Conservation (phyloP, 2,329 filamentous ascomycete genomes). For the Clarireedia sp. region DNA sequence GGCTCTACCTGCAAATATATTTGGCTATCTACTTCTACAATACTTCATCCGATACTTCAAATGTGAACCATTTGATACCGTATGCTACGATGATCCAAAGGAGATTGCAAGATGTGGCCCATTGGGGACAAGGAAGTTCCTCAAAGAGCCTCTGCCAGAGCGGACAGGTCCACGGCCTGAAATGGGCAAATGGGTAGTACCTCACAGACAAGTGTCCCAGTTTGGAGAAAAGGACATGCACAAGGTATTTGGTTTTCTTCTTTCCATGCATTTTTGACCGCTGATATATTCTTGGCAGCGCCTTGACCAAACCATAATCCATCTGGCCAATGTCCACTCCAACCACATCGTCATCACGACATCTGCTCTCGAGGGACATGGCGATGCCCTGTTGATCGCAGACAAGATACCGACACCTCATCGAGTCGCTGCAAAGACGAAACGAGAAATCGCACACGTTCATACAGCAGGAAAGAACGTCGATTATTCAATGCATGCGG, state of each 20-base stretch:
- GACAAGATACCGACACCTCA: slow-evolving; percentile 17
- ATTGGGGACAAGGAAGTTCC: slow-evolving; percentile 11
- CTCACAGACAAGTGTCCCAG: slow-evolving; percentile 18
- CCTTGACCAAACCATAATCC: not conserved
- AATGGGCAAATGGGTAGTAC: slow-evolving; percentile 20
- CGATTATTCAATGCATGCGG: slow-evolving; percentile 21
- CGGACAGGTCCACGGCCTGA: slow-evolving; percentile 17
- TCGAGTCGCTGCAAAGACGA: slow-evolving; percentile 13
- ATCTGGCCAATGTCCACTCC: slow-evolving; percentile 11
- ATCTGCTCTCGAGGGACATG: slow-evolving; percentile 19
- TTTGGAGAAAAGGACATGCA: slow-evolving; percentile 18
- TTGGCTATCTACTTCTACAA: slow-evolving; percentile 20
- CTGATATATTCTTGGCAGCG: not conserved
- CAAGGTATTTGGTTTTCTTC: slow-evolving; percentile 3
- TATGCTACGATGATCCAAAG: slow-evolving; percentile 17
- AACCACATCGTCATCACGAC: slow-evolving; percentile 13
- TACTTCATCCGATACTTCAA: slow-evolving; percentile 17
- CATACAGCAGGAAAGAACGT: slow-evolving; percentile 16
- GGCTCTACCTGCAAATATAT: slow-evolving; percentile 19
- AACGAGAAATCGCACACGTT: slow-evolving; percentile 21
- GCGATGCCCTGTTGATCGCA: slow-evolving; percentile 18
- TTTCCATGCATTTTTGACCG: not conserved
- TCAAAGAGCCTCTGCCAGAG: slow-evolving; percentile 13
- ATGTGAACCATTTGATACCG: slow-evolving; percentile 15
- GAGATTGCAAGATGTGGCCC: slow-evolving; percentile 21